A percentile compares a stretch with the other conserved stretches of the same genome.
Conservation (phyloP, 441 rosid species). For the Viola pubescens region DNA sequence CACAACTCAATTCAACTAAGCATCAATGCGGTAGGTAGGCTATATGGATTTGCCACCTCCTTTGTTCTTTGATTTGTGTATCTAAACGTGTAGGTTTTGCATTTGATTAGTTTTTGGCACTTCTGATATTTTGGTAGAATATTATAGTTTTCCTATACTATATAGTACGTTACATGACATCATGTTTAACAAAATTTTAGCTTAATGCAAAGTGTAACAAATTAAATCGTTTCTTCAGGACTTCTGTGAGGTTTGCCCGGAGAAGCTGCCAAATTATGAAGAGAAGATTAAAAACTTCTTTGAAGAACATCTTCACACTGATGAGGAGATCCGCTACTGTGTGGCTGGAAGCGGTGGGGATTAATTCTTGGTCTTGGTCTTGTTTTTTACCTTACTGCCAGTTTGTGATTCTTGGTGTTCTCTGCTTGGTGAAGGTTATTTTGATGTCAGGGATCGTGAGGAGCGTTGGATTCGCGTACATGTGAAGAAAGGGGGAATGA, state of each 20-base stretch:
- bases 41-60: no score
- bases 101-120: no score
- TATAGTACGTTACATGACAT: not conserved
- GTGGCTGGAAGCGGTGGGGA: slow-evolving; percentile 83
- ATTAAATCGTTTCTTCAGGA: slow-evolving; percentile 38
- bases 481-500: slow-evolving; percentile 90
- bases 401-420: not conserved
- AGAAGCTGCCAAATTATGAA: slow-evolving; percentile 78
- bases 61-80: no score
- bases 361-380: not conserved
- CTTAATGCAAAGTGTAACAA: not conserved
- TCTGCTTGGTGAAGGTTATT: slow-evolving; percentile 52
- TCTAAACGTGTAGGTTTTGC: no score
- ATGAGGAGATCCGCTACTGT: slow-evolving; percentile 89
- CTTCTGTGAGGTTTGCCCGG: slow-evolving; percentile 81
- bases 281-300: slow-evolving; percentile 73
- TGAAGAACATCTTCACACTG: slow-evolving; percentile 85
- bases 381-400: not conserved
- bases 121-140: no score
- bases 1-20: no score
- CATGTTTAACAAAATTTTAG: not conserved
- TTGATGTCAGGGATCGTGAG: slow-evolving; percentile 66
- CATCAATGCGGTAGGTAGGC: no score
- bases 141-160: no score
- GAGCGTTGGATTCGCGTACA: slow-evolving; percentile 65